phyloP scores from a whole-genome alignment of 306 rosid genomes.

The Vicia sativa region DNA sequence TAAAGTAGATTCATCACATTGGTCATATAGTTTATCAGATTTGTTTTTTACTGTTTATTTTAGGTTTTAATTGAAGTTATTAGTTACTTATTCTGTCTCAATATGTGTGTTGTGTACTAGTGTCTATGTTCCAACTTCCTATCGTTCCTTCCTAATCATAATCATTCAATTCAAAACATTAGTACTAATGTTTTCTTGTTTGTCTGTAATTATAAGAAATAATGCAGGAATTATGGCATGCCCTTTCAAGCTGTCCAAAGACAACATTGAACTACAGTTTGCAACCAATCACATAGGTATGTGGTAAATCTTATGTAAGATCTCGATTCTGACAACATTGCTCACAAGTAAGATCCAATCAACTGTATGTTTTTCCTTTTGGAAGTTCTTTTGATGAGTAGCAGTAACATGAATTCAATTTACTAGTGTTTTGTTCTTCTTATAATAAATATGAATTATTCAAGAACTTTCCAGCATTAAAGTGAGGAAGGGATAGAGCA shows the following conservation, averaged over 20 bases:
- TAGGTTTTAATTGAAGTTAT: constrained; percentile 12
- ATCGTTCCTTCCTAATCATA: constrained; percentile 17
- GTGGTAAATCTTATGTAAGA: constrained; percentile 16
- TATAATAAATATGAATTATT: not conserved
- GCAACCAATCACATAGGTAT: constrained; percentile 89
- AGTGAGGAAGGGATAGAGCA: not conserved
- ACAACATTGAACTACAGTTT: constrained; percentile 86
- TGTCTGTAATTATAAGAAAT: constrained; percentile 60
- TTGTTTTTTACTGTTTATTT: constrained; percentile 14
- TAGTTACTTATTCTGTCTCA: not conserved
- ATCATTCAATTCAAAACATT: constrained; percentile 20
- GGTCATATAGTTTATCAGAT: constrained; percentile 1
- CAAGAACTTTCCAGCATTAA: not conserved
- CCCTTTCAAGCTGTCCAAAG: constrained; percentile 76
- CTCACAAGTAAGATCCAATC: not conserved
- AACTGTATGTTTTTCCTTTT: not conserved
- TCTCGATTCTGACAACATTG: too few species aligned
- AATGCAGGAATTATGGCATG: constrained; percentile 96
- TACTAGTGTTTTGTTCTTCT: not conserved
- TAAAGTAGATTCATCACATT: constrained; percentile 9
- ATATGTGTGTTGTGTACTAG: not conserved
- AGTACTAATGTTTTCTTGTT: constrained; percentile 39
- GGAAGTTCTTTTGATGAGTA: not conserved
- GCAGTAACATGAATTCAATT: not conserved
- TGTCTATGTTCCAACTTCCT: constrained; percentile 4